phyloP scores from a whole-genome alignment of 2,329 filamentous ascomycete genomes.

The Pseudogymnoascus destructans region DNA sequence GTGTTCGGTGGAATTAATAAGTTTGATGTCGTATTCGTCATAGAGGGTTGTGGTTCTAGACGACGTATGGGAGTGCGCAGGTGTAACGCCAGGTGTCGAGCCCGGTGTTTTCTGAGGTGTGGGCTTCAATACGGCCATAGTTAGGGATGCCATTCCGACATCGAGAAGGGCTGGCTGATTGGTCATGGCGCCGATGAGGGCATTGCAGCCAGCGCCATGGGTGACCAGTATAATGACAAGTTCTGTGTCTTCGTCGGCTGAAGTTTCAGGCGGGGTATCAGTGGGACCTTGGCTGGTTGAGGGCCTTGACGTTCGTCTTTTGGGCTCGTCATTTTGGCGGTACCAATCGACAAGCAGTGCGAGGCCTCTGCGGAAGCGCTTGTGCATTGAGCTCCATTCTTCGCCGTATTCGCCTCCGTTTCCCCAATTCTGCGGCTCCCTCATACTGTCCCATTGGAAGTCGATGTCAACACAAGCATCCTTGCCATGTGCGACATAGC shows the following conservation, averaged over 20 bases:
- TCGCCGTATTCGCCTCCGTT: constrained; percentile 79
- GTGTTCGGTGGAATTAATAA: constrained; percentile 66
- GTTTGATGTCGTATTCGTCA: constrained; percentile 57
- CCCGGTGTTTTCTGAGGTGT: constrained; percentile 16
- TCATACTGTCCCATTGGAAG: constrained; percentile 91
- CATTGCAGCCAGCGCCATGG: constrained; percentile 92
- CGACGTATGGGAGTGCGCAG: constrained; percentile 29
- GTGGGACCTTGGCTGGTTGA: constrained; percentile 27
- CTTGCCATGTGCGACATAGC: constrained; percentile 80
- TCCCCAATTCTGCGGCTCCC: constrained; percentile 65
- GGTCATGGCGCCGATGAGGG: constrained; percentile 80
- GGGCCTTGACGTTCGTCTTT: constrained; percentile 38
- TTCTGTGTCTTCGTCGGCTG: constrained; percentile 53
- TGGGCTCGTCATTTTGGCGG: constrained; percentile 38
- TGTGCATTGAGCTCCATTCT: constrained; percentile 94
- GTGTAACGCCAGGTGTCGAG: constrained; percentile 18
- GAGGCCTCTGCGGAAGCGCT: constrained; percentile 68
- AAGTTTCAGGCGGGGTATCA: constrained; percentile 30
- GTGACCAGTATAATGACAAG: constrained; percentile 79
- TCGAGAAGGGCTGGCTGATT: constrained; percentile 85
- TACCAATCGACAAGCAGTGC: constrained; percentile 80
- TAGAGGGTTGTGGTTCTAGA: constrained; percentile 34
- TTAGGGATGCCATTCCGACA: constrained; percentile 79
- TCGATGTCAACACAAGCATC: constrained; percentile 81
- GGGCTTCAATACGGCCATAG: constrained; percentile 61